A percentile compares a stretch with the other conserved stretches of the same genome.
Evolutionary conservation across 306 rosid species (phyloP).

Genomic region (Trifolium fragiferum): DNA sequence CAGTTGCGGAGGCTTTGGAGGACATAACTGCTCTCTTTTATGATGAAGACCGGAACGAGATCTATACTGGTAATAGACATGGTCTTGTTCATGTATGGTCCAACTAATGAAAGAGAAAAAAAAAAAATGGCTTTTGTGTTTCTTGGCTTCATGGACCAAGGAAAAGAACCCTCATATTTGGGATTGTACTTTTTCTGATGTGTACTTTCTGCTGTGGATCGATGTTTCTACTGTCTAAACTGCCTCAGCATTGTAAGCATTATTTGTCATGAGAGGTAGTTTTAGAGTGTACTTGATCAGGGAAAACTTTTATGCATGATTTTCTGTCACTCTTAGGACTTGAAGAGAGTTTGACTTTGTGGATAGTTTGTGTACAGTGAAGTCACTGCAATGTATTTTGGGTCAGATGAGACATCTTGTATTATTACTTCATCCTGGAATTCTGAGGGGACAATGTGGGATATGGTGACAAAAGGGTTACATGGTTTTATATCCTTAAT

Average conservation of each 20-base stretch:
- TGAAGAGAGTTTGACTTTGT: neutral
- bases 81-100: slow-evolving; percentile 97
- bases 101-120: slow-evolving; percentile 50
- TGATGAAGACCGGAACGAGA: slow-evolving; percentile 92
- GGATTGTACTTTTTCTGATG: slow-evolving; percentile 25
- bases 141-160: slow-evolving; percentile 22
- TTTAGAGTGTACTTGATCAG: slow-evolving; percentile 24
- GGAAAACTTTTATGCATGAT: slow-evolving; percentile 14
- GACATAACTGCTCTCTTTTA: slow-evolving; percentile 89
- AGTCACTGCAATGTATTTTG: neutral
- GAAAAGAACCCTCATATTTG: slow-evolving; percentile 4
- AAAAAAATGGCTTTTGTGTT: neutral
- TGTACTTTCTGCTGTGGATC: slow-evolving; percentile 18
- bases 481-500: neutral
- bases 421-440: neutral
- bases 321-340: slow-evolving; percentile 5
- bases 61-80: slow-evolving; percentile 80
- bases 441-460: neutral
- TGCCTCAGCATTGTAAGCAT: slow-evolving; percentile 43
- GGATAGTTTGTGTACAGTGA: neutral
- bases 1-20: slow-evolving; percentile 88
- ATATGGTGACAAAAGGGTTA: too few species aligned
- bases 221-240: slow-evolving; percentile 36
- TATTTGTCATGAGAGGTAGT: neutral
- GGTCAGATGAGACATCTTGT: neutral